Conservation (phyloP, 345 rosid species). For the Salix viminalis region DNA sequence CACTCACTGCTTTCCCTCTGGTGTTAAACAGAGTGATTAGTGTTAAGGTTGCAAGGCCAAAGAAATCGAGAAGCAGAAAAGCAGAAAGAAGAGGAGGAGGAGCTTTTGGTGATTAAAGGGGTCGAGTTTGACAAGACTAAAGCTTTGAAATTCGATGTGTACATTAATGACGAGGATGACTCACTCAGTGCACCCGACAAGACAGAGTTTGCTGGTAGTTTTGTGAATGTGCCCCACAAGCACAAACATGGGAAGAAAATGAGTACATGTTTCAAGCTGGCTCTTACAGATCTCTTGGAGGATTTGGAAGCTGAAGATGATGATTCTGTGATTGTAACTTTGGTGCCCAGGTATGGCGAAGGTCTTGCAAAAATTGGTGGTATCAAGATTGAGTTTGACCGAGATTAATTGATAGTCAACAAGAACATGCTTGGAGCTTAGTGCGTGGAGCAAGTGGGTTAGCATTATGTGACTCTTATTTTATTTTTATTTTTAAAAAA, state of each 20-base stretch:
- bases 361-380: neutral
- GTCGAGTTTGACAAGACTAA: constrained; percentile 36
- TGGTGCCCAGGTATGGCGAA: constrained; percentile 41
- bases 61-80: constrained; percentile 41
- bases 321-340: constrained; percentile 41
- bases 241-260: constrained; percentile 43
- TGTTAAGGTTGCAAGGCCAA: constrained; percentile 40
- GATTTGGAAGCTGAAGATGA: constrained; percentile 49
- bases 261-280: constrained; percentile 36
- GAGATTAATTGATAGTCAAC: neutral
- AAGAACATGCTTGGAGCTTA: no score
- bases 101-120: constrained; percentile 39
- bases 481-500: no score
- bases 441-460: no score
- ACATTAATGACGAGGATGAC: constrained; percentile 43
- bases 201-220: constrained; percentile 55
- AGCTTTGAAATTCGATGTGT: constrained; percentile 43
- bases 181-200: constrained; percentile 21
- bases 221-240: constrained; percentile 48
- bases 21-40: constrained; percentile 31
- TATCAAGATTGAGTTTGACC: neutral
- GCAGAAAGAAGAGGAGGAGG: constrained; percentile 58
- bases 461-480: no score
- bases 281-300: constrained; percentile 47
- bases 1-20: constrained; percentile 28